Evolutionary conservation across 2,329 filamentous ascomycete genomes (phyloP), one percentile per base, ranked within the genome.

Genomic region (Boeremia lycopersici): DNA sequence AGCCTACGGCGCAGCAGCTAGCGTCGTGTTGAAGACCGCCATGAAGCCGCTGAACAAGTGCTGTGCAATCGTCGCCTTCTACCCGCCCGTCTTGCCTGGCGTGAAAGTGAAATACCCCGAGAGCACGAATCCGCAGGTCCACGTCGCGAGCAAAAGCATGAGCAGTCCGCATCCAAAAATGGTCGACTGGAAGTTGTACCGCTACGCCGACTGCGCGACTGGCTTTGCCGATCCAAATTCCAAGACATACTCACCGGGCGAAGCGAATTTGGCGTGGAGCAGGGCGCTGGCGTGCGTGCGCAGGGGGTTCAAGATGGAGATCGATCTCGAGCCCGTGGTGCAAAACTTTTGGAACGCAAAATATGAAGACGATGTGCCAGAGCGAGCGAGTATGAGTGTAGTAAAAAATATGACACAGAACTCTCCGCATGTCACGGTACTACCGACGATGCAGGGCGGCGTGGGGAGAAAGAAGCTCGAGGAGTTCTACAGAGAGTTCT

Each of bases 401-500:
- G 65, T 72, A 6, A 64, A 65, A 47, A 66, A 59, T 7, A 72
- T 73, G 68, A 69, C 67, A 13, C 69, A 73, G 54, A 67, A 67
- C 23, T 67, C 64, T 34, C 71, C 72, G 10, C 71, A 75, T 47
- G 63, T 75, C 1, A 74, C 67, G 0, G 64, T 78, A 44, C 48
- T 79, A 10, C 78, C 78, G 1, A 80, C 78, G 0, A 59, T 78
- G 50, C 74, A 77, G 10, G 78, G 78, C 4, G 78, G 77, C 1
- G 71, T 79, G 3, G 78, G 77, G 3, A 63, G 71, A 30, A 69
- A 73, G 50, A 76, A 78, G 25, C 60, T 81, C 3, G 72, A 73
- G 26, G 67, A 73, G 6, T 87, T 86, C 69, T 86, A 86, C 62
- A 74, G 78, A 3, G 78, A 85, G 26, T 81, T 81, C 56, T 86